Percentiles rank a stretch among this genome's conserved stretches.
These are phyloP conservation scores for Phyllosticta capitalensis DNA, from an alignment of 2,329 filamentous ascomycete species.

Conservation along the genomic window DNA sequence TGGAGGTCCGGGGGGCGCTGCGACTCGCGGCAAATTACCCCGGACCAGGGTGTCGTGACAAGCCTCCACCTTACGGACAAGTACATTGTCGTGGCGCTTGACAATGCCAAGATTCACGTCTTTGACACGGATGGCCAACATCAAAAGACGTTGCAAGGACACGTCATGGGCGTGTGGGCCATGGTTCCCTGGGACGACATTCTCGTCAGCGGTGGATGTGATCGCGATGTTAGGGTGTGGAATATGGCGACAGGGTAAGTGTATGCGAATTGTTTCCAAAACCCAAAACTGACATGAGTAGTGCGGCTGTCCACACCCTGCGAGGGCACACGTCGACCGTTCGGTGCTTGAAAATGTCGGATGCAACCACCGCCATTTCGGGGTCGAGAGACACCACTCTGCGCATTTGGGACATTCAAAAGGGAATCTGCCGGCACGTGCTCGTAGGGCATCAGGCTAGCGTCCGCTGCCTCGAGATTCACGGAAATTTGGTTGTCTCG, in stretches of 20 bases:
- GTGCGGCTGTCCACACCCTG: constrained; percentile 68
- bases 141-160: constrained; percentile 81
- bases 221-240: constrained; percentile 95
- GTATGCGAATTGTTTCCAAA: not conserved
- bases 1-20: constrained; percentile 89
- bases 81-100: constrained; percentile 93
- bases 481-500: constrained; percentile 94
- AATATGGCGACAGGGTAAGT: constrained; percentile 83
- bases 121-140: constrained; percentile 87
- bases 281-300: constrained; percentile 24
- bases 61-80: constrained; percentile 88
- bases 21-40: constrained; percentile 79
- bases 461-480: constrained; percentile 88
- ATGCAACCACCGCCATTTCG: constrained; percentile 87
- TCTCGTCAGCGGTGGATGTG: constrained; percentile 90
- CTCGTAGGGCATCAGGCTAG: constrained; percentile 92
- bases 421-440: constrained; percentile 81
- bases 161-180: constrained; percentile 99
- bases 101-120: constrained; percentile 97
- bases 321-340: constrained; percentile 96
- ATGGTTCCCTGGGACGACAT: constrained; percentile 98
- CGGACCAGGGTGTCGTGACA: constrained; percentile 93
- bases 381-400: constrained; percentile 92
- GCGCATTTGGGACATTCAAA: constrained; percentile 86
- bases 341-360: constrained; percentile 94